A percentile compares a stretch with the other conserved stretches of the same genome.
phyloP scores from a whole-genome alignment of 352 stramenopile species.

The Peronospora destructor region DNA sequence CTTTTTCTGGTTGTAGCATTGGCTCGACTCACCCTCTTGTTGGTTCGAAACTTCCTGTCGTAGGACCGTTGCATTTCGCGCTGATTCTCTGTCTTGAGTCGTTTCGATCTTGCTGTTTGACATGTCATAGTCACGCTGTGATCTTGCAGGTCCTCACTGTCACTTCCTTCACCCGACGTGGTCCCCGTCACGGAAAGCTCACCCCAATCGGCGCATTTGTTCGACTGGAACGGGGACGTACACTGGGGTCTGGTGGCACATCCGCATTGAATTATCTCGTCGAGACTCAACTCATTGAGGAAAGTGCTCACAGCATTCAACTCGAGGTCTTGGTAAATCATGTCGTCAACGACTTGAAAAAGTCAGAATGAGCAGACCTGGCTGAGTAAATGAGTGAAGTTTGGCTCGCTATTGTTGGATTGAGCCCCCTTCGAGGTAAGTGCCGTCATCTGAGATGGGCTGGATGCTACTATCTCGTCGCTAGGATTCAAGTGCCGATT shows the following conservation, averaged over 20 bases:
- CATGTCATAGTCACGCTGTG: neutral
- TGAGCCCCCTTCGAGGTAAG: conserved; percentile 1
- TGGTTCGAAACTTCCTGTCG: conserved; percentile 19
- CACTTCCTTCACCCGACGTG: conserved; percentile 20
- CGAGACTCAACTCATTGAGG: conserved; percentile 23
- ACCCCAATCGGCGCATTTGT: conserved; percentile 4
- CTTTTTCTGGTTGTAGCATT: neutral
- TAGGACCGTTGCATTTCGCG: conserved; percentile 18
- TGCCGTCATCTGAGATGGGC: conserved; percentile 1
- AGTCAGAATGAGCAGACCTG: conserved; percentile 18
- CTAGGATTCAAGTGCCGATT: neutral
- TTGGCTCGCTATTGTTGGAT: conserved; percentile 5
- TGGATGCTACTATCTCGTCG: conserved; percentile 1
- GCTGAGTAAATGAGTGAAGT: neutral
- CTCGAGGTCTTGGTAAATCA: conserved; percentile 15
- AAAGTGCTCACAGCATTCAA: conserved; percentile 24
- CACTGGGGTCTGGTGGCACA: neutral
- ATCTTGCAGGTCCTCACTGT: conserved; percentile 10
- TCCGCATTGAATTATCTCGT: conserved; percentile 22
- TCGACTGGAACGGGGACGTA: neutral
- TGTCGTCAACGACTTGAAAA: conserved; percentile 10
- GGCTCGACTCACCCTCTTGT: conserved; percentile 14
- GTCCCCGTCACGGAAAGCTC: conserved; percentile 5
- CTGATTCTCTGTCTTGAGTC: conserved; percentile 9
- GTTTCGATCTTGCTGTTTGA: conserved; percentile 5